Base-by-base conservation (phyloP, 345 rosid species). In the Pistacia integerrima region DNA sequence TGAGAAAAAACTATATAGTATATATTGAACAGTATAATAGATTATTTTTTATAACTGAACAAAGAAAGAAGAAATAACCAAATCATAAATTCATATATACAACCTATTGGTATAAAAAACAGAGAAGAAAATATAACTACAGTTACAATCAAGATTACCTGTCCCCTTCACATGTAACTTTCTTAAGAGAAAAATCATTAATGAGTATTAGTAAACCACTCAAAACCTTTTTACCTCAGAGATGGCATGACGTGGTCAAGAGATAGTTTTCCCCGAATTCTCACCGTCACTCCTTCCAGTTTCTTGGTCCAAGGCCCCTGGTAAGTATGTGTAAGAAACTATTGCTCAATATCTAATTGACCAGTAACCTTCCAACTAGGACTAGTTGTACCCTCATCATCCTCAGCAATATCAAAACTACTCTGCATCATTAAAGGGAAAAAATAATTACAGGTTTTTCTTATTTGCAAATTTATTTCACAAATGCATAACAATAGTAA, bases 181-280 rank as follows among this genome's bases (percentile, higher is more conserved):
- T 88, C 79, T 85, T 89, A 57, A 89, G 84, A 78, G 89, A 84
- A 82, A 77, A 80, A 13, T 84, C 74, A 69, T 74, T 85, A 70
- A 87, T 89, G 1, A 89, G 89, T 70, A 82, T 63, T 79, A 88
- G 16, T 67, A 91, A 87, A 79, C 97, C 89, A 20, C 97, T 88
- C 72, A 83, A 89, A 77, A 79, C 36, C 69, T 84, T 79, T 78
- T 90, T 62, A 84, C 84, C 83, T 87, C 97, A 9, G 79, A 51
- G 78, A 79, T 62, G 36, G 75, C 80, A 72, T 87, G 90, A 56
- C 66, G 86, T 55, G 86, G 84, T 79, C 84, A 75, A 81, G 82
- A 79, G 80, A 83, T 83, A 82, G 82, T 83, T 73, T 74, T 86
- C 68, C 83, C 79, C 25, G 83, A 76, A 78, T 81, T 84, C 69